Percentiles rank a stretch among this genome's conserved stretches.
These are phyloP conservation scores for Cladophialophora exuberans DNA, from an alignment of 2,329 filamentous ascomycete species.

Conservation along the genomic window DNA sequence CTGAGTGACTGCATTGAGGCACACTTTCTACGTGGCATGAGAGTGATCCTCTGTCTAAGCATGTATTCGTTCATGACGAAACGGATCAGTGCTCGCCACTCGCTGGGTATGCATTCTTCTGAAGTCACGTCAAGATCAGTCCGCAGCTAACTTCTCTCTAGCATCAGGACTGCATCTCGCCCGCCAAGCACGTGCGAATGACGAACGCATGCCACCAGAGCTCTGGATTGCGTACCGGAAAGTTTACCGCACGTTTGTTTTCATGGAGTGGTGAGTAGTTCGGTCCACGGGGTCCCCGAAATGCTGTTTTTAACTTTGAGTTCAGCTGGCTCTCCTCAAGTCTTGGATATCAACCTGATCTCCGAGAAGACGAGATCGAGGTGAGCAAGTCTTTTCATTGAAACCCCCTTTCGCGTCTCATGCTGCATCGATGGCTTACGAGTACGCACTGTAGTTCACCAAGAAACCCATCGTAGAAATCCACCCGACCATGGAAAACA, in stretches of 20 bases:
- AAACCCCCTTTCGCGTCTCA: no score
- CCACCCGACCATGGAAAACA: conserved; percentile 12
- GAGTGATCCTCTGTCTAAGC: conserved; percentile 15
- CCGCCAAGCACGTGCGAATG: conserved; percentile 13
- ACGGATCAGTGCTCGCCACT: conserved; percentile 12
- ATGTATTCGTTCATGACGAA: conserved; percentile 21
- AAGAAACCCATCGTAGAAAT: conserved; percentile 9
- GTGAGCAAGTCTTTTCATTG: no score
- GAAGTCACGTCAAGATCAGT: not conserved
- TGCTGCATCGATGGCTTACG: no score
- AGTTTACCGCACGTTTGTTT: conserved; percentile 17
- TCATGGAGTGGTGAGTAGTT: conserved; percentile 18
- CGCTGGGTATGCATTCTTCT: conserved; percentile 1
- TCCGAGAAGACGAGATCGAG: conserved; percentile 9
- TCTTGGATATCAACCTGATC: conserved; percentile 15
- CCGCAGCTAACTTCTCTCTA: not conserved
- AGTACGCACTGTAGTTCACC: conserved; percentile 4
- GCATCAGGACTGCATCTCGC: conserved; percentile 15
- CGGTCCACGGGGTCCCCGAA: not conserved
- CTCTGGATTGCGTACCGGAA: conserved; percentile 5
- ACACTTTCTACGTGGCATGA: conserved; percentile 18
- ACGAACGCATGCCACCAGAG: conserved; percentile 3
- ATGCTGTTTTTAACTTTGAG: not conserved
- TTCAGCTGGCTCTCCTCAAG: conserved; percentile 18
- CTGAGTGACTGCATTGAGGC: conserved; percentile 19